Conservation (phyloP, 2,329 filamentous ascomycete genomes). For the Eurotiales sp. region DNA sequence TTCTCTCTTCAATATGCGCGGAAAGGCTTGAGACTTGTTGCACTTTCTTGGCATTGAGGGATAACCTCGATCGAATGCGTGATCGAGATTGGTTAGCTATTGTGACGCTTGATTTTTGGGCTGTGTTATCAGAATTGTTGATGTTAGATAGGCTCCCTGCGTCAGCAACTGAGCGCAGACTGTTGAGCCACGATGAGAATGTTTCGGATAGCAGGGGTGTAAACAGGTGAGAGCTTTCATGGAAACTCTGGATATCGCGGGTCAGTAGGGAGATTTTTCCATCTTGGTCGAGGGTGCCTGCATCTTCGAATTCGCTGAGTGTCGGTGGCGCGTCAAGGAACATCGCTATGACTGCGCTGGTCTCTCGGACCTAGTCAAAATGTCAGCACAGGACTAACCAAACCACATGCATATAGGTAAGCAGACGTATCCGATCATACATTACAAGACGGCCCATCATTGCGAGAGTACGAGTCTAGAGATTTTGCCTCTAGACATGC, state of each 20-base stretch:
- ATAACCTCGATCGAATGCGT: slow-evolving; percentile 11
- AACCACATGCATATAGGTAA: too few species aligned
- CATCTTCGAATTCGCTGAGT: slow-evolving; percentile 11
- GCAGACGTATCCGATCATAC: too few species aligned
- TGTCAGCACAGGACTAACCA: slow-evolving; percentile 18
- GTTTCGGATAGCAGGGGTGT: slow-evolving; percentile 23
- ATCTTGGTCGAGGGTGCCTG: neutral
- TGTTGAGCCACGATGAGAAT: slow-evolving; percentile 23
- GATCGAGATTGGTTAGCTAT: slow-evolving; percentile 16
- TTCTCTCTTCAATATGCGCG: slow-evolving; percentile 25
- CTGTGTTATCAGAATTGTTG: neutral
- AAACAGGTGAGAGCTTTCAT: slow-evolving; percentile 25
- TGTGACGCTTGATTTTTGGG: slow-evolving; percentile 15
- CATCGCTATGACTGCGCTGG: slow-evolving; percentile 33
- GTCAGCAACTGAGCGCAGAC: slow-evolving; percentile 27
- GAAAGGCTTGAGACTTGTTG: slow-evolving; percentile 21
- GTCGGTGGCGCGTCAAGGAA: slow-evolving; percentile 31
- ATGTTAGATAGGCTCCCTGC: slow-evolving; percentile 14
- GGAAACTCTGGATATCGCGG: slow-evolving; percentile 35
- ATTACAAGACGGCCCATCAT: neutral
- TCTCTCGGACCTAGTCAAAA: slow-evolving; percentile 29
- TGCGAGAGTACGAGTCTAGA: neutral
- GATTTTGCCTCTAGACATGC: slow-evolving; percentile 14
- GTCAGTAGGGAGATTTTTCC: slow-evolving; percentile 24
- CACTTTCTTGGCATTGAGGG: slow-evolving; percentile 6